A percentile compares a stretch with the other conserved stretches of the same genome.
Conservation (phyloP, 345 rosid genomes). For the Moricandia moricandioides region DNA sequence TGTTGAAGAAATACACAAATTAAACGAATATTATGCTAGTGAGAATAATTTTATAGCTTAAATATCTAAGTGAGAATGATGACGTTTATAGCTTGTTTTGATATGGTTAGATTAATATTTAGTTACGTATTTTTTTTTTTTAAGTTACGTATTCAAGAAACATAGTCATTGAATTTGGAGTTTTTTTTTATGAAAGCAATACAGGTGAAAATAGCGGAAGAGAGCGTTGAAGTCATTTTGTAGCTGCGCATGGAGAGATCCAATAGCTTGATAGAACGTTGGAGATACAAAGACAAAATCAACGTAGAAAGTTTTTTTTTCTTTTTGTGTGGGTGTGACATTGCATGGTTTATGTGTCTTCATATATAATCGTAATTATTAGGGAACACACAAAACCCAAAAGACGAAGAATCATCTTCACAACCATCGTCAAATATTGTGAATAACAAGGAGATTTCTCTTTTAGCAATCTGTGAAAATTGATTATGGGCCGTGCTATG, state of each 20-base stretch:
- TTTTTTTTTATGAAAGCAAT: slow-evolving; percentile 30
- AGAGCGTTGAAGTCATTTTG: slow-evolving; percentile 27
- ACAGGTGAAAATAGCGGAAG: slow-evolving; percentile 36
- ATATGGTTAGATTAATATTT: neutral
- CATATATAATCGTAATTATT: neutral
- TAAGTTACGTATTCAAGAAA: slow-evolving; percentile 2
- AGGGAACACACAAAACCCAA: slow-evolving; percentile 4
- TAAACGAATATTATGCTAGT: neutral
- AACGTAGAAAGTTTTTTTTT: neutral
- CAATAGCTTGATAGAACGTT: slow-evolving; percentile 11
- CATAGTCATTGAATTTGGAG: slow-evolving; percentile 6
- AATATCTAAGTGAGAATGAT: neutral
- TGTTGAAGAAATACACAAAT: neutral
- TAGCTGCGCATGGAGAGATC: slow-evolving; percentile 14
- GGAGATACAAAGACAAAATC: slow-evolving; percentile 2
- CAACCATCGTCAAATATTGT: slow-evolving; percentile 9
- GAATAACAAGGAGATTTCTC: slow-evolving; percentile 2
- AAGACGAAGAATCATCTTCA: slow-evolving; percentile 7
- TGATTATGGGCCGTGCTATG: neutral
- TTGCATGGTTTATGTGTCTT: slow-evolving; percentile 5
- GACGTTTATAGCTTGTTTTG: neutral
- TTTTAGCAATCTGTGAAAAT: neutral
- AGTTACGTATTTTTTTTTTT: slow-evolving; percentile 2
- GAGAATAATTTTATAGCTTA: neutral
- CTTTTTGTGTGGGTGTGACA: neutral